These are phyloP conservation scores for Pezicula carpinea DNA, from an alignment of 2,329 filamentous ascomycete species.

Conservation along the genomic window DNA sequence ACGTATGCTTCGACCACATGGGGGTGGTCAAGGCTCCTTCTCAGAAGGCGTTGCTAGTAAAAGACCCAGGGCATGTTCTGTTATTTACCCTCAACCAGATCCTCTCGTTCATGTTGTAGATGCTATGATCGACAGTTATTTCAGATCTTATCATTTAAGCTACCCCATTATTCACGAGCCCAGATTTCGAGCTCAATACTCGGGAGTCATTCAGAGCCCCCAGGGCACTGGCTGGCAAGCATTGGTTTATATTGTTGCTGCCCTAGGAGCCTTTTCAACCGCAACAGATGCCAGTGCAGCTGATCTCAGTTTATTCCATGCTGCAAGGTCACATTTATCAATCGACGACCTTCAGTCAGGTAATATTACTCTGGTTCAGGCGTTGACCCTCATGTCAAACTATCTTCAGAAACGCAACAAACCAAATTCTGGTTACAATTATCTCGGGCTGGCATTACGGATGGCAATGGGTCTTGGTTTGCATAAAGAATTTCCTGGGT, in stretches of 20 bases:
- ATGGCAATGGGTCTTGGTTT: constrained; percentile 62
- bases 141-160: constrained; percentile 36
- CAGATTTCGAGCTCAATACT: constrained; percentile 33
- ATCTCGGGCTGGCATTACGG: constrained; percentile 89
- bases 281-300: constrained; percentile 4
- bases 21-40: too few relatives aligned
- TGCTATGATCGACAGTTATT: constrained; percentile 33
- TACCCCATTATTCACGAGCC: constrained; percentile 42
- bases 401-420: constrained; percentile 45
- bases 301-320: constrained; percentile 11
- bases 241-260: constrained; percentile 11
- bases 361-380: constrained; percentile 40
- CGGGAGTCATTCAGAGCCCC: constrained; percentile 9
- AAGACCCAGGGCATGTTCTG: not conserved
- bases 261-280: constrained; percentile 10
- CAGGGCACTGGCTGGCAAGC: constrained; percentile 11
- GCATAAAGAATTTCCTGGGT: constrained; percentile 28
- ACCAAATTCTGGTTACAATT: constrained; percentile 52
- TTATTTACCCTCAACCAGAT: constrained; percentile 2
- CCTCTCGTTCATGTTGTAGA: constrained; percentile 8
- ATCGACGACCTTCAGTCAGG: constrained; percentile 41
- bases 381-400: constrained; percentile 38
- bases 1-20: constrained; percentile 6
- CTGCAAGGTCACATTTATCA: constrained; percentile 27
- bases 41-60: too few relatives aligned